Evolutionary conservation across 768 basidiomycete genomes (phyloP).

Genomic region (Agrocybe praecox): DNA sequence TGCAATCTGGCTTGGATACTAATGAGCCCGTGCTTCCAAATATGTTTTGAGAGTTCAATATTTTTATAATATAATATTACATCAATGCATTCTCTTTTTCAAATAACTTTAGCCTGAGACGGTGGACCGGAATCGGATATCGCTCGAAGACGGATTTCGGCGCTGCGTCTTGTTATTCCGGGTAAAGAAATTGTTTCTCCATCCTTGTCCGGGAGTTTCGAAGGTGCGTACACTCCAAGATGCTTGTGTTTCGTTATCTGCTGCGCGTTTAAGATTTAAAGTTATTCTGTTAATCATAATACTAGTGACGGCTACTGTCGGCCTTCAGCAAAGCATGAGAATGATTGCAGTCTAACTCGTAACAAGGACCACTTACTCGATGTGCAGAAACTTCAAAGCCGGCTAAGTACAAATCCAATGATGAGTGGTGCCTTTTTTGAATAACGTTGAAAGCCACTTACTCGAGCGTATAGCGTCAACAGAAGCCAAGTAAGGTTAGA

Average conservation of each 20-base stretch:
- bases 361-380: neutral
- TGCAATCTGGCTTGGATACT: no score
- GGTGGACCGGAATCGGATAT: no score
- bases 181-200: no score
- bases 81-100: no score
- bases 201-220: neutral
- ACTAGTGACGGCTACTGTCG: neutral
- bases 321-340: no score
- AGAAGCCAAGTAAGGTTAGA: constrained; percentile 10
- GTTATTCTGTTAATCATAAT: constrained; percentile 13
- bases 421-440: neutral
- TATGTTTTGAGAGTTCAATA: no score
- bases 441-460: neutral
- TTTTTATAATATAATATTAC: no score
- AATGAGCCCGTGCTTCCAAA: no score
- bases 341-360: neutral
- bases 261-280: constrained; percentile 7
- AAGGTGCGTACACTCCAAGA: neutral
- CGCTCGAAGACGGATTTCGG: no score
- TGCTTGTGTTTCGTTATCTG: neutral
- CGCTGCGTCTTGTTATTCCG: no score
- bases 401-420: neutral
- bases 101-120: no score
- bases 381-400: constrained; percentile 8
- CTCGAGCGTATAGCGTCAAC: constrained; percentile 5